Percentiles rank a stretch among this genome's conserved stretches.
Conservation (phyloP, 2,329 filamentous ascomycete species). For the Chaetomium sp. region DNA sequence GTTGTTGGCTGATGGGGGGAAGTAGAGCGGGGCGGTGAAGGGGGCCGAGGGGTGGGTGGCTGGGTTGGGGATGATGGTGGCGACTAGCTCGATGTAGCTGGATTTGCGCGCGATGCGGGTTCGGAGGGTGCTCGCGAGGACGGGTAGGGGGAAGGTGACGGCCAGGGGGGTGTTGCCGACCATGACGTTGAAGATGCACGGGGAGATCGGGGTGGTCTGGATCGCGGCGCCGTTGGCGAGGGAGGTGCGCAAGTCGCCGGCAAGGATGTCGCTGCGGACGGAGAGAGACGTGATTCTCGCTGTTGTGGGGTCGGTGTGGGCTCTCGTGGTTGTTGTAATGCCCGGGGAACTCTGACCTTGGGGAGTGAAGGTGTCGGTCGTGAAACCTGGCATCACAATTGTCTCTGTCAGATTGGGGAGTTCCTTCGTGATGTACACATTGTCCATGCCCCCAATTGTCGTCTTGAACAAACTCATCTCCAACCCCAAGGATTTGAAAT, state of each 20-base stretch:
- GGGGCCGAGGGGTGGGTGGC: not conserved
- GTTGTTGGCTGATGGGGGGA: not conserved
- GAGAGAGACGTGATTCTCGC: not conserved
- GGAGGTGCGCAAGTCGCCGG: not conserved
- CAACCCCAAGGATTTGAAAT: no score
- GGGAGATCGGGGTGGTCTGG: not conserved
- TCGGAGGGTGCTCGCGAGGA: not conserved
- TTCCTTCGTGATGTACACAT: constrained; percentile 19
- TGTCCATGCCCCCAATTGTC: not conserved
- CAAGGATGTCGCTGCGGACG: not conserved
- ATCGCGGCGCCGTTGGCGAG: not conserved
- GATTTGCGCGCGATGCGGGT: constrained; percentile 9
- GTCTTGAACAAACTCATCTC: constrained; percentile 14
- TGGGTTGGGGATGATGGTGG: constrained; percentile 3
- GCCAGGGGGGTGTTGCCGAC: constrained; percentile 1
- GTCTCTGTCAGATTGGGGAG: constrained; percentile 8
- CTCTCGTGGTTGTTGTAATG: not conserved
- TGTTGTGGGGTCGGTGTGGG: not conserved
- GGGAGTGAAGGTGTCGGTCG: not conserved
- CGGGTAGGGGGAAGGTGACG: constrained; percentile 13
- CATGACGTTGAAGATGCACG: not conserved
- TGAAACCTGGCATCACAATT: not conserved
- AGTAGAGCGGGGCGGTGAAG: constrained; percentile 10
- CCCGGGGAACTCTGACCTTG: not conserved
- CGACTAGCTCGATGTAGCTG: constrained; percentile 14